Base-by-base conservation (phyloP, 345 rosid genomes). In the Citrus sp. region DNA sequence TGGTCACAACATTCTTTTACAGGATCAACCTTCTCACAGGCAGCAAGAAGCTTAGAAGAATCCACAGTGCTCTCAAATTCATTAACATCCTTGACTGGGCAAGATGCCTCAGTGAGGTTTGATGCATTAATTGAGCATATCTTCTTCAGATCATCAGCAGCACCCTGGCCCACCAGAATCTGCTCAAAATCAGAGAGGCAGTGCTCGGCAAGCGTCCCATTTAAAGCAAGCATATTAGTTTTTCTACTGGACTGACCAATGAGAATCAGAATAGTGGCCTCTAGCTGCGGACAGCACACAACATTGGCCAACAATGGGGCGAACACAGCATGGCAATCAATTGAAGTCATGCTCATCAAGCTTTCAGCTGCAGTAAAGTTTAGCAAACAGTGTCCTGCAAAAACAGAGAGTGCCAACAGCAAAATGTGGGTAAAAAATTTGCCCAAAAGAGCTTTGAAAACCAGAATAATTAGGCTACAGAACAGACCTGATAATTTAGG, bases 231-330 rank as follows among this genome's bases (percentile, higher is more conserved):
- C 75, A 84, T 65, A 37, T 92, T 87, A 4, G 90, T 91, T 27
- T 81, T 82, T 86, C 89, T 86, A 74, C 99, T 96, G 40, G 91
- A 91, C 78, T 88, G 90, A 19, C 97, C 99, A 21, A 94, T 87
- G 51, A 92, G 92, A 58, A 96, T 94, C 32, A 89, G 77, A 40
- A 96, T 84, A 4, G 95, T 87, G 42, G 97, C 99, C 72, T 88
- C 90, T 27, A 94, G 77, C 87, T 96, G 99, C 13, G 99, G 99
- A 84, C 99, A 96, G 79, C 99, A 96, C 84, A 94, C 90, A 67
- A 94, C 98, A 67, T 96, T 91, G 18, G 99, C 98, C 79, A 94
- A 80, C 78, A 91, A 77, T 3, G 98, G 95, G 56, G 99, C 99
- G 59, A 96, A 92, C 66, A 86, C 81, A 19, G 87, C 84, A 84